Base-by-base conservation (phyloP, 2,329 filamentous ascomycete genomes). In the Fusarium nygamai region DNA sequence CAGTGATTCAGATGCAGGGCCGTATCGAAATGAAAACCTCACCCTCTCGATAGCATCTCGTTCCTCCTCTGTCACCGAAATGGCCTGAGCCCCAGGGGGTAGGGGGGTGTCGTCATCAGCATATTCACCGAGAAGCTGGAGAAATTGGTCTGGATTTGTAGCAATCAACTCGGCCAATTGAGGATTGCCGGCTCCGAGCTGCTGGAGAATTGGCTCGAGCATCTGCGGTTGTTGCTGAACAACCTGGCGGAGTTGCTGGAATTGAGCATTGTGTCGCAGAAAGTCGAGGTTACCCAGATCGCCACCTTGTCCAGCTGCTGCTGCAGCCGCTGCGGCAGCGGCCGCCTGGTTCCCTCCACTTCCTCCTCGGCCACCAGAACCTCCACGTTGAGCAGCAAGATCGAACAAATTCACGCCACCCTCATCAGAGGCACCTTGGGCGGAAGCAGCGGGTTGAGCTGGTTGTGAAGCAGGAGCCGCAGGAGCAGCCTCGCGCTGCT, bases 211-310 rank as follows among this genome's bases (percentile, higher is more conserved):
- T 12, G 96, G 96, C 86, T 99, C 96, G 29, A 99, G 92, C 96
- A 99, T 99, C 82, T 96, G 93, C 24, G 96, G 96, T 82, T 98
- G 94, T 83, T 98, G 95, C 85, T 99, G 96, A 50, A 99, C 96
- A 29, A 99, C 92, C 85, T 98, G 95, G 73, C 96, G 93, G 69
- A 99, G 90, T 85, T 99, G 96, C 85, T 98, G 96, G 86, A 99
- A 99, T 84, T 98, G 96, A 31, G 95, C 92, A 83, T 98, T 98
- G 84, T 95, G 94, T 80, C 96, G 92, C 64, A 99, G 87, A 83
- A 98, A 98, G 75, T 98, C 96, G 67, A 99, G 90, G 80, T 95
- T 97, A 33, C 92, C 93, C 33, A 94, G 85, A 46, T 89, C 89
- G 57, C 82, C 88, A 50, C 85, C 88, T 41, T 85, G 87, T 36